A percentile compares a stretch with the other conserved stretches of the same genome.
Evolutionary conservation across 2,329 filamentous ascomycete species (phyloP).

Genomic region (Monosporascus sp.): DNA sequence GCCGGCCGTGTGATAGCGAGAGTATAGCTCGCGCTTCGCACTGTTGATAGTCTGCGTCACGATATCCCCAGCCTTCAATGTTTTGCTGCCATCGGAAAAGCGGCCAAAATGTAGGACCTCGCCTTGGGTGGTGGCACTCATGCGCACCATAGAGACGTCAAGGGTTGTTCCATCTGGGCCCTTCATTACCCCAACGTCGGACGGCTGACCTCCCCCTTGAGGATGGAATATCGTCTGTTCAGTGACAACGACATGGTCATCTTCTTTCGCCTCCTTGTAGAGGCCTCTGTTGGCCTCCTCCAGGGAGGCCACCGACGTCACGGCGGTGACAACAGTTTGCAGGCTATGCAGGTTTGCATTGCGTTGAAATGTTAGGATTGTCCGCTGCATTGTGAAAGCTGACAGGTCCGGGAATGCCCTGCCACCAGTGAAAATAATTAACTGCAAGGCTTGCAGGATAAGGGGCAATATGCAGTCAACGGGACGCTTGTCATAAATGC

Average conservation of each 20-base stretch:
- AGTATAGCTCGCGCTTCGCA: slow-evolving; percentile 57
- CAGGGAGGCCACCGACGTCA: slow-evolving; percentile 44
- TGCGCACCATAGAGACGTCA: slow-evolving; percentile 52
- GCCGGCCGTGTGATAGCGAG: slow-evolving; percentile 67
- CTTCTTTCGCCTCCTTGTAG: slow-evolving; percentile 50
- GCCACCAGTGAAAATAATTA: too few species aligned
- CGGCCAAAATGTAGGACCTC: slow-evolving; percentile 62
- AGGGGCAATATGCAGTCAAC: too few species aligned
- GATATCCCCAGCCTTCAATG: slow-evolving; percentile 36
- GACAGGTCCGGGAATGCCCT: background rate
- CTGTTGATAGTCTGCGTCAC: slow-evolving; percentile 55
- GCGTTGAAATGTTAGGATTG: slow-evolving; percentile 35
- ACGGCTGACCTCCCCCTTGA: slow-evolving; percentile 70
- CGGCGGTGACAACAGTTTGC: slow-evolving; percentile 29
- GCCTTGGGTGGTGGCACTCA: slow-evolving; percentile 41
- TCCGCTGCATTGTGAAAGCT: slow-evolving; percentile 26
- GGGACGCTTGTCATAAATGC: too few species aligned
- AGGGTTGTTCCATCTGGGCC: slow-evolving; percentile 33
- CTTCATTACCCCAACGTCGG: slow-evolving; percentile 57
- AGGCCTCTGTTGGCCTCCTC: slow-evolving; percentile 47
- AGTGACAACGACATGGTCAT: slow-evolving; percentile 54
- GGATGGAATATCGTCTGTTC: slow-evolving; percentile 68
- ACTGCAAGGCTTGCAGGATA: too few species aligned
- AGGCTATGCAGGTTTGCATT: slow-evolving; percentile 27
- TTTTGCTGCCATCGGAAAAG: slow-evolving; percentile 32